Base-by-base conservation (phyloP, 1,284 basidiomycete genomes). In the Malassezia brasiliensis region DNA sequence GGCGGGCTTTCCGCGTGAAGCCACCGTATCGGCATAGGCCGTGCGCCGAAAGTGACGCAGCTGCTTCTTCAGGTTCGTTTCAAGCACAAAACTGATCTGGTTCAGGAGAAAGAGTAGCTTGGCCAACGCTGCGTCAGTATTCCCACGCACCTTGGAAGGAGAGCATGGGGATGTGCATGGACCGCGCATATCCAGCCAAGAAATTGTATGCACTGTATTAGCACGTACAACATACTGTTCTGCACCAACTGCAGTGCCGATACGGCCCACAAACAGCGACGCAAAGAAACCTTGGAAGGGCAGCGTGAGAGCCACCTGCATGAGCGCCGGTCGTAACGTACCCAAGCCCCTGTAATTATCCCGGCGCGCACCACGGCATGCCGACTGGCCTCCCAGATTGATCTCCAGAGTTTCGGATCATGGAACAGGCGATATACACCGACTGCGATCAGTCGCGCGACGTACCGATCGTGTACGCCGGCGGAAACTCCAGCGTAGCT, bases 391-490 rank as follows among this genome's bases (percentile, higher is more conserved):
- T 47, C 40, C 72, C 72, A 74, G 67, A 73, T 72, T 8, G 72
- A 71, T 41, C 59, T 50, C 65, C 65, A 73, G 2, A 74, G 54
- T 7, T 52, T 22, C 0, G 61, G 54, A 47, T 74, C 72, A 52
- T 72, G 68, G 0, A 52, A 42, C 1, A 74, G 56, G 10, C 72
- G 64, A 46, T 73, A 74, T 2, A 69, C 64, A 4, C 72, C 72
- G 3, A 74, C 61, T 58, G 35, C 3, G 14, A n/a, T n/a, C 19
- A 32, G 39, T 22, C 10, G 19, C 14, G 15, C 30, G 12, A 20
- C 56, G 8, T 22, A 58, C 56, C 63, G 22, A 72, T 12, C 34
- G 63, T 64, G 56, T 74, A 74, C 15, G 65, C 55, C n/a, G 66
- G 61, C 19, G 71, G 67, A 20, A 67, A 64, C n/a, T 60, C 56